Evolutionary conservation across 139 green algal genomes (phyloP).

Genomic region (Closterium sp.): DNA sequence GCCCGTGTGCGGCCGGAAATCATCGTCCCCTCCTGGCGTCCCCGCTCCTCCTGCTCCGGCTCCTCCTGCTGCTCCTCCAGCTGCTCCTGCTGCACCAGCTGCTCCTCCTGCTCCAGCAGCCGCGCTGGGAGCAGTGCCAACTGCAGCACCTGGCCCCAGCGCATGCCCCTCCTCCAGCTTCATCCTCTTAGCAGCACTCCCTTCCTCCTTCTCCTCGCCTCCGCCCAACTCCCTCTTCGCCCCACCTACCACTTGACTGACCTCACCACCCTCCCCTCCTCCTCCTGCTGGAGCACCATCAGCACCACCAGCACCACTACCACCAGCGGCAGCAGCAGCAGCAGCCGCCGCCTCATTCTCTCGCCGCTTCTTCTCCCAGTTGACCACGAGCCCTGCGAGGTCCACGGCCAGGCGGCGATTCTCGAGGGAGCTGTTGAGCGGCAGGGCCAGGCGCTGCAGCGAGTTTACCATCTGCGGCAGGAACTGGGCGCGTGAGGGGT

Average conservation of each 20-base stretch:
- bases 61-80: background rate
- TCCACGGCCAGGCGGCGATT: conserved; percentile 86
- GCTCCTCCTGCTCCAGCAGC: background rate
- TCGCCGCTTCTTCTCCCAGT: conserved; percentile 73
- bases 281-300: background rate
- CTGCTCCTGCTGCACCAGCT: background rate
- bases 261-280: background rate
- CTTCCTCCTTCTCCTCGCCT: background rate
- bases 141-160: background rate
- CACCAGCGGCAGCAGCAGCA: background rate
- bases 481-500: conserved; percentile 74
- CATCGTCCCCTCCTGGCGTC: conserved; percentile 44
- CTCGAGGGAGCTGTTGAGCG: conserved; percentile 66
- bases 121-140: background rate
- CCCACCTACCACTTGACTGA: background rate
- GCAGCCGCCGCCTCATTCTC: background rate
- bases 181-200: background rate
- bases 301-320: background rate
- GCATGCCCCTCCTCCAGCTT: conserved; percentile 6
- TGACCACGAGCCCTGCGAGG: conserved; percentile 79
- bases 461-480: conserved; percentile 87
- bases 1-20: conserved; percentile 55
- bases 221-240: background rate
- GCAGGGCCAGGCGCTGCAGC: conserved; percentile 71
- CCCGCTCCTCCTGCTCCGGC: background rate